Evolutionary conservation across 768 basidiomycete genomes (phyloP).

Genomic region (Boletales sp.): DNA sequence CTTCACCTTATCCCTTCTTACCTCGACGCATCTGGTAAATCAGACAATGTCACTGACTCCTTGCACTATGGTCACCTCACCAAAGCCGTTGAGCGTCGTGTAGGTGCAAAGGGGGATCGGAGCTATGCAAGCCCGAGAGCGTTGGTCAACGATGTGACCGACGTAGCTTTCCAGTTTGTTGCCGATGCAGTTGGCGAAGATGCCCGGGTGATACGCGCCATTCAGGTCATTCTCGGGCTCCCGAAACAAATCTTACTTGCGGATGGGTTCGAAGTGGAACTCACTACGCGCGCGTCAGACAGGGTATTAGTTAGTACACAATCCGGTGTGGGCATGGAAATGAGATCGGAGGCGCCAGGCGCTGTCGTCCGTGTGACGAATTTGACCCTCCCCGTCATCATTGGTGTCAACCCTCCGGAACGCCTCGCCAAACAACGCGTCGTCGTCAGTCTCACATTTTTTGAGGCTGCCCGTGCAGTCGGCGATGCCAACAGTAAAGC

Average conservation of each 20-base stretch:
- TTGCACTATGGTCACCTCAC: conserved; percentile 65
- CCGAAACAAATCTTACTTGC: conserved; percentile 55
- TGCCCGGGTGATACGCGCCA: conserved; percentile 15
- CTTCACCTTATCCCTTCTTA: conserved; percentile 40
- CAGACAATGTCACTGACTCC: conserved; percentile 53
- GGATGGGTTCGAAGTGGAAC: conserved; percentile 38
- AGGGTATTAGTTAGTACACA: background rate
- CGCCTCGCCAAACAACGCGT: conserved; percentile 62
- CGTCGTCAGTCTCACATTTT: conserved; percentile 47
- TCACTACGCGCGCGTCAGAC: conserved; percentile 19
- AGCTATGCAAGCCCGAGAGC: conserved; percentile 29
- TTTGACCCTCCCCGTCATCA: conserved; percentile 50
- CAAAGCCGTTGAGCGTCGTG: conserved; percentile 40
- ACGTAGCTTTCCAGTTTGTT: conserved; percentile 36
- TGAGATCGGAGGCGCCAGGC: background rate
- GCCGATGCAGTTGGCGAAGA: conserved; percentile 26
- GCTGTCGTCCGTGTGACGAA: conserved; percentile 41
- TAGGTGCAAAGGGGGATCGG: conserved; percentile 11
- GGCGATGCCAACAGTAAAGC: conserved; percentile 3
- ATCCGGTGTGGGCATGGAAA: background rate
- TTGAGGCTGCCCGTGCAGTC: conserved; percentile 26
- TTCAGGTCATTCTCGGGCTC: conserved; percentile 41
- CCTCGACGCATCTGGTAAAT: conserved; percentile 41
- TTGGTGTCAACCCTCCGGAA: conserved; percentile 73
- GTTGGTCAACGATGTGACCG: conserved; percentile 35